Conservation (phyloP, 1,139 yeast species). For the Candida tetrigidarum region DNA sequence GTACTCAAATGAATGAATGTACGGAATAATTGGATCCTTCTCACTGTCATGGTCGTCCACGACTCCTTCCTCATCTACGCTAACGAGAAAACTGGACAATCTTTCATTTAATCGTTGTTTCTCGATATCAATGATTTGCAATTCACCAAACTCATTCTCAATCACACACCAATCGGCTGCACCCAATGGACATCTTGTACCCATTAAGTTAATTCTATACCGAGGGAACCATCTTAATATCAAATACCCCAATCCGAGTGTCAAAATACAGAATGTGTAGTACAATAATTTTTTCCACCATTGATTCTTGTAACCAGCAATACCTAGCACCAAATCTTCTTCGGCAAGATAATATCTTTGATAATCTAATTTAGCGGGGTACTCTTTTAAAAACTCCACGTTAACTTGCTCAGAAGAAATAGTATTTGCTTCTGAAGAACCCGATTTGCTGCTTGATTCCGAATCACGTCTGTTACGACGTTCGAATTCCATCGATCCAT, state of each 20-base stretch:
- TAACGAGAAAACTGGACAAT: slow-evolving; percentile 65
- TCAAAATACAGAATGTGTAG: slow-evolving; percentile 55
- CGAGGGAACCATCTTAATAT: slow-evolving; percentile 86
- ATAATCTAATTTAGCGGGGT: slow-evolving; percentile 49
- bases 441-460: slow-evolving; percentile 28
- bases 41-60: slow-evolving; percentile 20
- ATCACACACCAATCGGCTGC: slow-evolving; percentile 91
- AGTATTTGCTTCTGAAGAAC: slow-evolving; percentile 20
- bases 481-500: slow-evolving; percentile 42
- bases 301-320: slow-evolving; percentile 82
- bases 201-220: slow-evolving; percentile 69
- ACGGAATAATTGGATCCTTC: slow-evolving; percentile 70
- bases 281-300: slow-evolving; percentile 50
- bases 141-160: slow-evolving; percentile 92
- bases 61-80: slow-evolving; percentile 25
- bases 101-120: slow-evolving; percentile 70
- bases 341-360: slow-evolving; percentile 94
- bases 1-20: slow-evolving; percentile 71
- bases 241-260: slow-evolving; percentile 76
- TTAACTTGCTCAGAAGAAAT: slow-evolving; percentile 26
- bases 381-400: slow-evolving; percentile 43
- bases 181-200: slow-evolving; percentile 70
- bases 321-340: slow-evolving; percentile 91
- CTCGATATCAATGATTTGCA: slow-evolving; percentile 59
- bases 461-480: slow-evolving; percentile 35